Evolutionary conservation across 108 stramenopile genomes (phyloP).

Genomic region (Nitzschia sp.): DNA sequence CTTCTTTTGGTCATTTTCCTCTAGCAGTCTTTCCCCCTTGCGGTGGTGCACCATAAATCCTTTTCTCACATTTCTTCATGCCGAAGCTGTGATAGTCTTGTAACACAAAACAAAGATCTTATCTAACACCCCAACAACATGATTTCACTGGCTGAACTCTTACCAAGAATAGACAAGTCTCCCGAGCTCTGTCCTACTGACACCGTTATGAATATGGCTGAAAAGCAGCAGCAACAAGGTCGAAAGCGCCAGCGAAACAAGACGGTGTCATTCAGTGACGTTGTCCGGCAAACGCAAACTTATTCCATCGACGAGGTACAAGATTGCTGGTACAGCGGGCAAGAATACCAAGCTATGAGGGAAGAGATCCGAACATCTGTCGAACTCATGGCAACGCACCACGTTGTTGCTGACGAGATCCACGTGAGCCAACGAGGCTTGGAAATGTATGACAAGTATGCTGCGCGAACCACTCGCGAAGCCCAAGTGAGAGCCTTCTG

Average conservation of each 20-base stretch:
- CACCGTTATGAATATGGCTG: neutral
- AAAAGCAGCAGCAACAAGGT: neutral
- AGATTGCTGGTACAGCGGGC: neutral
- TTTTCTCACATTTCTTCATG: too few relatives aligned
- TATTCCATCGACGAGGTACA: constrained; percentile 3
- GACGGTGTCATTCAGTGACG: neutral
- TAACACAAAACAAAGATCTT: neutral
- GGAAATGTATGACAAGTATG: neutral
- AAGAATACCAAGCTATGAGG: neutral
- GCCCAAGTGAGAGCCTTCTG: neutral
- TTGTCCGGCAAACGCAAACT: neutral
- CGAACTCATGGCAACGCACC: constrained; percentile 1
- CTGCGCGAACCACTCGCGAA: neutral
- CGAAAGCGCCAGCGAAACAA: neutral
- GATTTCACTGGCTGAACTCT: neutral
- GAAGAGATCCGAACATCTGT: neutral
- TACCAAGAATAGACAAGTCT: neutral
- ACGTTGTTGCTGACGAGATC: neutral
- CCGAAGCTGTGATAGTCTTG: too few relatives aligned
- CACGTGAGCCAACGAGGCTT: neutral
- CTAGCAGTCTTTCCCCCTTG: too few relatives aligned
- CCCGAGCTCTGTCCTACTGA: neutral
- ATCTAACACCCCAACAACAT: neutral
- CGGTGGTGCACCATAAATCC: too few relatives aligned
- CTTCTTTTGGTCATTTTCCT: neutral